Evolutionary conservation across 2,329 filamentous ascomycete species (phyloP).

Genomic region (Drechslerella coelobrocha): DNA sequence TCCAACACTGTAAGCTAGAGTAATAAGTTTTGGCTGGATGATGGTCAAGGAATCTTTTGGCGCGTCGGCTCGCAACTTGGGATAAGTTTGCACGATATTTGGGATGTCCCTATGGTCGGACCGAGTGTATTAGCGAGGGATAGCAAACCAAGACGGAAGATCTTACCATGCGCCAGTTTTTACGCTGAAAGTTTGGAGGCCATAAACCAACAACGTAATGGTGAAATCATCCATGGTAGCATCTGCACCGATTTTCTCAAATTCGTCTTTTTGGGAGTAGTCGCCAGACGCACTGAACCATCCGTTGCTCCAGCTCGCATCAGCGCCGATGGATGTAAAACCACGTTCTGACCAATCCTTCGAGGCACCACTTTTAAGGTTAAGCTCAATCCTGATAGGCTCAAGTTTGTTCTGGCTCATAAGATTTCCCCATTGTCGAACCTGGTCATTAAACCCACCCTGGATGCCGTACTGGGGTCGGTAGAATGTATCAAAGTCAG

Average conservation of each 20-base stretch:
- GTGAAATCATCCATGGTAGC: not conserved
- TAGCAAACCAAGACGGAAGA: not conserved
- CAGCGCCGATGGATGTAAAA: not conserved
- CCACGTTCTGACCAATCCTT: not conserved
- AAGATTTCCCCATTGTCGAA: not conserved
- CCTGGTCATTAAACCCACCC: not conserved
- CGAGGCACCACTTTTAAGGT: not conserved
- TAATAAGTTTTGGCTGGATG: not conserved
- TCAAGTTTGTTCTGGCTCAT: not conserved
- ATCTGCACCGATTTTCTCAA: not conserved
- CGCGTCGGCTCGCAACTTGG: not conserved
- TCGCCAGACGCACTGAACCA: not conserved
- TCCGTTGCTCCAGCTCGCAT: not conserved
- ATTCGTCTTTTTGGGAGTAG: not conserved
- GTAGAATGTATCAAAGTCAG: not conserved
- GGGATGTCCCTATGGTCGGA: not conserved
- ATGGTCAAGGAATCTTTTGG: not conserved
- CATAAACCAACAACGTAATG: not conserved
- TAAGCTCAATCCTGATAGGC: not conserved
- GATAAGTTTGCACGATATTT: not conserved
- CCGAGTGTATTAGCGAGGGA: not conserved
- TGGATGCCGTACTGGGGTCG: not conserved
- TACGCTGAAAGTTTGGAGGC: not conserved
- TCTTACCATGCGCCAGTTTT: not conserved
- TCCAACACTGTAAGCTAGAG: not conserved